phyloP scores from a whole-genome alignment of 257 asterid species.

The Primulina eburnea region DNA sequence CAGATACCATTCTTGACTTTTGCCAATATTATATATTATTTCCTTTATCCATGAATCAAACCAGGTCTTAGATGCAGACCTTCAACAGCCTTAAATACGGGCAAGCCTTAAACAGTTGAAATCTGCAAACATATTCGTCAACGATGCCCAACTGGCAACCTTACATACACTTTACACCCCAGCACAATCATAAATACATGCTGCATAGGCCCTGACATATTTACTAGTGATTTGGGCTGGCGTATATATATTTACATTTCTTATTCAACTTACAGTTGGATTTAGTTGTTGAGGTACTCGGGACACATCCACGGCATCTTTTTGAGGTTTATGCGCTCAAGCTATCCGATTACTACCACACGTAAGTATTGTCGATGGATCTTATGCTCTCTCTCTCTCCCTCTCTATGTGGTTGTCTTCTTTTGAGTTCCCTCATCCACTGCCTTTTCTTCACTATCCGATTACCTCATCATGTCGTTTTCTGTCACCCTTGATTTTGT shows the following conservation, averaged over 20 bases:
- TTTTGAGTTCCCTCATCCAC: too few relatives aligned
- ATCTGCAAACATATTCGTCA: slow-evolving; percentile 7
- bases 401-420: too few relatives aligned
- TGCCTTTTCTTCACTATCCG: too few relatives aligned
- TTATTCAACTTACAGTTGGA: slow-evolving; percentile 62
- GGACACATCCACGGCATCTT: slow-evolving; percentile 84
- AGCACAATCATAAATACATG: background rate
- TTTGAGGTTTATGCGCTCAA: slow-evolving; percentile 89
- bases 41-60: slow-evolving; percentile 2
- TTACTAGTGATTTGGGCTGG: slow-evolving; percentile 5
- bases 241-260: slow-evolving; percentile 24
- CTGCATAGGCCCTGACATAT: background rate
- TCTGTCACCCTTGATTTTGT: too few relatives aligned
- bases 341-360: slow-evolving; percentile 59
- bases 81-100: slow-evolving; percentile 24
- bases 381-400: too few relatives aligned
- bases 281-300: slow-evolving; percentile 70
- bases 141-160: background rate
- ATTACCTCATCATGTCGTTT: background rate
- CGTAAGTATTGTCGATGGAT: slow-evolving; percentile 46
- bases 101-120: slow-evolving; percentile 14
- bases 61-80: slow-evolving; percentile 13
- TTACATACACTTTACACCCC: background rate
- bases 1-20: slow-evolving; percentile 14
- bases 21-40: background rate